Evolutionary conservation across 768 basidiomycete genomes (phyloP).

Genomic region (Rhodocollybia butyracea): DNA sequence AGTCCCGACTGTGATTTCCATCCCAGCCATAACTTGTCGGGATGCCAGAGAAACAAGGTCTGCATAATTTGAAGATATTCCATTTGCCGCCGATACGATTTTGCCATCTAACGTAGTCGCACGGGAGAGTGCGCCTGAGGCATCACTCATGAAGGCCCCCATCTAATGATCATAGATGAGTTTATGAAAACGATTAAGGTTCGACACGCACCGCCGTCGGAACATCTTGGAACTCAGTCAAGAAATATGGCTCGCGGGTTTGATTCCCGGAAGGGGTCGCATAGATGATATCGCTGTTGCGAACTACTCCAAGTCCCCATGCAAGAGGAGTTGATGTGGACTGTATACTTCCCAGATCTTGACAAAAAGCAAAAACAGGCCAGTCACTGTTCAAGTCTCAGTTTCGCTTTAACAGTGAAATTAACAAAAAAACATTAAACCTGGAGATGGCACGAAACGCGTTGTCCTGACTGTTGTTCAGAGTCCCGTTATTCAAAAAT

Average conservation of each 20-base stretch:
- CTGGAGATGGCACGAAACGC: constrained; percentile 34
- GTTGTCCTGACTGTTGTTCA: constrained; percentile 34
- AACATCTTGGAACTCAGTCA: constrained; percentile 2
- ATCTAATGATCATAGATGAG: constrained; percentile 1
- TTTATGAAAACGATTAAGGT: not conserved
- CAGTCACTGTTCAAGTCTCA: constrained; percentile 26
- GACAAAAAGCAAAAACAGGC: constrained; percentile 42
- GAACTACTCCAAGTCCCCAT: constrained; percentile 8
- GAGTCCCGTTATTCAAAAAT: constrained; percentile 35
- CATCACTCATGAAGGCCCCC: constrained; percentile 24
- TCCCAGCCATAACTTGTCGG: constrained; percentile 41
- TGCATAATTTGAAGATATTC: constrained; percentile 37
- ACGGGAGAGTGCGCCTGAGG: constrained; percentile 28
- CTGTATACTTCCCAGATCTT: constrained; percentile 33
- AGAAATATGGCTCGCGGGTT: constrained; percentile 8
- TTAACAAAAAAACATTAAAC: not conserved
- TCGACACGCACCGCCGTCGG: constrained; percentile 2
- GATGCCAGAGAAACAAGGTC: constrained; percentile 39
- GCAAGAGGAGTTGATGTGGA: constrained; percentile 4
- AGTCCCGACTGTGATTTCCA: constrained; percentile 42
- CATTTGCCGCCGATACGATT: constrained; percentile 32
- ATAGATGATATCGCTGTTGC: not conserved
- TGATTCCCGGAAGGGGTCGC: not conserved
- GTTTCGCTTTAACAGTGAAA: not conserved
- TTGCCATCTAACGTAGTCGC: constrained; percentile 37